Percentiles rank a stretch among this genome's conserved stretches.
phyloP scores from a whole-genome alignment of 2,329 filamentous ascomycete genomes.

The Diaporthe destruens region DNA sequence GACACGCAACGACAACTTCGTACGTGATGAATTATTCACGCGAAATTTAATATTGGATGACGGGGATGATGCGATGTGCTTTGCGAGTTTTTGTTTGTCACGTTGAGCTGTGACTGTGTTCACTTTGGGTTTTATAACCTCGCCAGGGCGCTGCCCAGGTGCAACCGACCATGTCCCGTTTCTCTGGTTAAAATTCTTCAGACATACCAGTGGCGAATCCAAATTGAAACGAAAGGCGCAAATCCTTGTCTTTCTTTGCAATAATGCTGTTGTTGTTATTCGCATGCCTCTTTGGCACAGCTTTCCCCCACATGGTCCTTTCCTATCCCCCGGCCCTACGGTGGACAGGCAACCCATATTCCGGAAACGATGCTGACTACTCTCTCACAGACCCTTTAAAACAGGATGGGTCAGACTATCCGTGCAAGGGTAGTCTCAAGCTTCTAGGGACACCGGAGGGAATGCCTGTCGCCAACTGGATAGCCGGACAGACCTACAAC shows the following conservation, averaged over 20 bases:
- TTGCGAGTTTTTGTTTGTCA: not conserved
- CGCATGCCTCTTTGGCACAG: not conserved
- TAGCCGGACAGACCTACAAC: conserved; percentile 64
- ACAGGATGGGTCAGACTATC: conserved; percentile 65
- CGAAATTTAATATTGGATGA: not conserved
- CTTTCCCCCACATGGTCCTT: conserved; percentile 31
- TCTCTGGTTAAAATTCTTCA: not conserved
- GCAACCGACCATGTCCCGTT: not conserved
- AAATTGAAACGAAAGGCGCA: not conserved
- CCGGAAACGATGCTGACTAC: conserved; percentile 58
- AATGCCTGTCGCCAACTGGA: conserved; percentile 62
- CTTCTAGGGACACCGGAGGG: conserved; percentile 50
- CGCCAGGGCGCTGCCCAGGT: not conserved
- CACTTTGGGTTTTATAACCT: not conserved
- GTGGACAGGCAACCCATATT: conserved; percentile 44
- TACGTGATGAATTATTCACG: not conserved
- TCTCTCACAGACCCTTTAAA: conserved; percentile 71
- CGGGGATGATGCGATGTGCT: not conserved
- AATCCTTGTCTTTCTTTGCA: not conserved
- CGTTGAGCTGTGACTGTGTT: not conserved
- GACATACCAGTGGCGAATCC: not conserved
- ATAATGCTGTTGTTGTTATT: not conserved
- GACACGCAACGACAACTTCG: conserved; percentile 12
- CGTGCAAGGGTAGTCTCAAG: conserved; percentile 66
- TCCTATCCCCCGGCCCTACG: conserved; percentile 32